Base-by-base conservation (phyloP, 352 stramenopile genomes). In the Blastocystis sp. region DNA sequence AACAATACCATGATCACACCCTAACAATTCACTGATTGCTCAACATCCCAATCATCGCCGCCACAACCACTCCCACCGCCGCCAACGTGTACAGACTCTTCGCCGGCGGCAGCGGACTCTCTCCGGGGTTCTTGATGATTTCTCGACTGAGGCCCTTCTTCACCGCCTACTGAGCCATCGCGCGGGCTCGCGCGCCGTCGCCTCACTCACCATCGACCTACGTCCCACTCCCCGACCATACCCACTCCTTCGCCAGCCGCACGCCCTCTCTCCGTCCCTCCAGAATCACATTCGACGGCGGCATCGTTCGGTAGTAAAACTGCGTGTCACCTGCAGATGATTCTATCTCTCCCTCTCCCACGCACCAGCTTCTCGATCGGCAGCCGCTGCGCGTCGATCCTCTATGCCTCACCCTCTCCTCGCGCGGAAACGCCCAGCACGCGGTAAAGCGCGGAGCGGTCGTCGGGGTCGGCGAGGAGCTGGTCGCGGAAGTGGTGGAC, bases 141-240 rank as follows among this genome's bases (percentile, higher is more conserved):
- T n/a, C n/a, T n/a, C n/a, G n/a, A n/a, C n/a, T n/a, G n/a, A n/a
- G n/a, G n/a, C n/a, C n/a, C n/a, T n/a, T n/a, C n/a, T n/a, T n/a
- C n/a, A n/a, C n/a, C n/a, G n/a, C n/a, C n/a, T n/a, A n/a, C n/a
- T n/a, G n/a, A n/a, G n/a, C n/a, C n/a, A n/a, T n/a, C n/a, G n/a
- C n/a, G n/a, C n/a, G n/a, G n/a, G n/a, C n/a, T n/a, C n/a, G n/a
- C n/a, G n/a, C n/a, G n/a, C n/a, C n/a, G n/a, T n/a, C n/a, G n/a
- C n/a, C n/a, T n/a, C n/a, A n/a, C n/a, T n/a, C 3, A 81, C 36
- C 29, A 65, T 81, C 11, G 69, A 81, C 8, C 69, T 81, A 81
- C 51, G 16, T 51, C 27, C 27, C 34, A 51, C 4, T 27, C 1
- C 3, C 32, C 11, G 8, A 7, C 32, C 29, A 46, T 18, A 64